Evolutionary conservation across 2,329 filamentous ascomycete genomes (phyloP), one percentile per base, ranked within the genome.

Genomic region (Aspergillus puulaauensis): DNA sequence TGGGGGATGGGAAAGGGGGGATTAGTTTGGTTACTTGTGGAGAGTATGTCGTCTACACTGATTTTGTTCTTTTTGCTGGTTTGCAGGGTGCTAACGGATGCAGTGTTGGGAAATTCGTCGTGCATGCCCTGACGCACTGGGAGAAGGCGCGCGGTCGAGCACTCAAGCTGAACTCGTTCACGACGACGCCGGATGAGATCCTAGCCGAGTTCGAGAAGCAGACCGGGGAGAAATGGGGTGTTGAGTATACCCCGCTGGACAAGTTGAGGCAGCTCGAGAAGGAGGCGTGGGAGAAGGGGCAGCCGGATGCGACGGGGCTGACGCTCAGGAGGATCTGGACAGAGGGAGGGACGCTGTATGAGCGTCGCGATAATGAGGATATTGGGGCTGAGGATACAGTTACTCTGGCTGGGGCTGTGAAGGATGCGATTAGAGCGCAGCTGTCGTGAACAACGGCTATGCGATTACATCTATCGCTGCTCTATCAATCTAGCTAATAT

Each of bases 321-420:
- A 90, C 89, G 0, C 73, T 91, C 62, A 77, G 86, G 46, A 77
- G 89, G 17, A 91, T 91, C 51, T 91, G 89, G 89, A 83, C 83
- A 0, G 84, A 89, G 65, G 89, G 89, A 0, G 86, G 86, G 1
- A 91, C 89, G 0, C 70, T 91, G 46, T 91, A 91, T 68, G 82
- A 85, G 1, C 82, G 83, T 72, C 83, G 86, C 54, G 88, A 90
- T 68, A 91, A 91, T 65, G 80, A 78, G 27, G 64, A 79, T 1
- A 79, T 91, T 53, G 84, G 80, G 6, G 78, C 78, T 4, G 79
- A 79, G 8, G 75, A 82, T 24, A 70, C 82, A 52, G 83, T 88
- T 57, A 80, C 79, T 0, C 67, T 90, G 61, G 71, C 77, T 55
- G 75, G 77, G 52, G 75, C 80, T 35, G 77, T 85, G 3, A 65